Evolutionary conservation across 2,329 filamentous ascomycete genomes (phyloP).

Genomic region (Fonsecaea multimorphosa): DNA sequence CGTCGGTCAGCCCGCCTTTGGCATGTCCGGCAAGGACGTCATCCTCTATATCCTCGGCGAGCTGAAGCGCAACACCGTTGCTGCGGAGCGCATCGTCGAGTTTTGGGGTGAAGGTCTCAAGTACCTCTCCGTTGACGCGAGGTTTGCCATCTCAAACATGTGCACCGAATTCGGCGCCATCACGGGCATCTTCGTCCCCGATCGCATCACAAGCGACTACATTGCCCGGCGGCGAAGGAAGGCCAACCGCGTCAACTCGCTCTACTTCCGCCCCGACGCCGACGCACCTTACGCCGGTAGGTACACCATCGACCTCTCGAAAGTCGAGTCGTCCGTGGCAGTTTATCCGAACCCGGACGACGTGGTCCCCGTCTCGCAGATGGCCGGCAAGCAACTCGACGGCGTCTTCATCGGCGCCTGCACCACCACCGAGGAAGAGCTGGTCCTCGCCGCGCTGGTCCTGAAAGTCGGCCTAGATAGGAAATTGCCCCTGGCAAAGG

Average conservation of each 20-base stretch:
- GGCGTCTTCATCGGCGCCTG: slow-evolving; percentile 57
- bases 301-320: slow-evolving; percentile 48
- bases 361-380: slow-evolving; percentile 50
- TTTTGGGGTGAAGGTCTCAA: slow-evolving; percentile 52
- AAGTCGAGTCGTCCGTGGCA: slow-evolving; percentile 50
- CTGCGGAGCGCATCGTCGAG: slow-evolving; percentile 54
- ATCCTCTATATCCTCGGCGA: slow-evolving; percentile 54
- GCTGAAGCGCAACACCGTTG: slow-evolving; percentile 56
- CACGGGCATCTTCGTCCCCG: slow-evolving; percentile 52
- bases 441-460: slow-evolving; percentile 52
- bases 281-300: slow-evolving; percentile 49
- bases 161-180: slow-evolving; percentile 55
- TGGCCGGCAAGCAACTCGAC: slow-evolving; percentile 45
- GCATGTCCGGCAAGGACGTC: slow-evolving; percentile 55
- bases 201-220: slow-evolving; percentile 47
- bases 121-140: slow-evolving; percentile 51
- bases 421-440: slow-evolving; percentile 55
- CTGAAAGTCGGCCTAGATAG: slow-evolving; percentile 48
- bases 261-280: slow-evolving; percentile 51
- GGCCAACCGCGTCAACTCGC: slow-evolving; percentile 44
- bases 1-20: slow-evolving; percentile 45
- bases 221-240: slow-evolving; percentile 45
- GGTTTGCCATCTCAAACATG: slow-evolving; percentile 58
- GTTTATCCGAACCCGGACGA: slow-evolving; percentile 53
- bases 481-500: slow-evolving; percentile 44